Conservation (phyloP, 2,329 filamentous ascomycete species). For the Nigrograna mackinnonii region DNA sequence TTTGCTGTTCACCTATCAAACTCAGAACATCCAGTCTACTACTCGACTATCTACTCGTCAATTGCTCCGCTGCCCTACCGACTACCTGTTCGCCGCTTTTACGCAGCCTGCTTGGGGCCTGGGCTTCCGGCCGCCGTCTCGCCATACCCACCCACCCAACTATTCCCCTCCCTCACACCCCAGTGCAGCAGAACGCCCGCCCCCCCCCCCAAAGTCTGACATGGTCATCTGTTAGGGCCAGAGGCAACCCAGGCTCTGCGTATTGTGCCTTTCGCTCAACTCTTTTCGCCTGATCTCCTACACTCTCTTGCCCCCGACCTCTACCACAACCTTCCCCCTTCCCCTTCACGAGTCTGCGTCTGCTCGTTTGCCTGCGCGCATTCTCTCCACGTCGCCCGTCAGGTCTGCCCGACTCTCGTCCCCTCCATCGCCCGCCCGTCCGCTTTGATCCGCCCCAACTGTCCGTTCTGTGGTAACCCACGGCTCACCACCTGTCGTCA, state of each 20-base stretch:
- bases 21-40: too few species aligned
- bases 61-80: too few species aligned
- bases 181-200: too few species aligned
- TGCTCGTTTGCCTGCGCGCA: constrained; percentile 13
- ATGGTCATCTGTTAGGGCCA: constrained; percentile 20
- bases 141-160: too few species aligned
- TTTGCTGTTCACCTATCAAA: too few species aligned
- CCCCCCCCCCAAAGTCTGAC: constrained; percentile 14
- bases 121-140: constrained; percentile 10
- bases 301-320: constrained; percentile 11
- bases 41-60: too few species aligned
- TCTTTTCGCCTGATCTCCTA: constrained; percentile 13
- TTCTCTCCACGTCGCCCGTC: constrained; percentile 8
- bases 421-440: constrained; percentile 15
- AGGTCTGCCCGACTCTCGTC: constrained; percentile 15
- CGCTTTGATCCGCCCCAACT: constrained; percentile 16
- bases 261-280: constrained; percentile 16
- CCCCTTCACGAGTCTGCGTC: constrained; percentile 8
- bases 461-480: neutral
- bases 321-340: constrained; percentile 5
- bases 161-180: too few species aligned
- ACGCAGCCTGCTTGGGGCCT: constrained; percentile 8
- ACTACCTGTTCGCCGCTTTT: constrained; percentile 19
- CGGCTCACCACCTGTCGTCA: neutral
- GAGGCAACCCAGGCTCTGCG: too few species aligned